Conservation (phyloP, 2,329 filamentous ascomycete genomes). For the Fusarium floridanum region DNA sequence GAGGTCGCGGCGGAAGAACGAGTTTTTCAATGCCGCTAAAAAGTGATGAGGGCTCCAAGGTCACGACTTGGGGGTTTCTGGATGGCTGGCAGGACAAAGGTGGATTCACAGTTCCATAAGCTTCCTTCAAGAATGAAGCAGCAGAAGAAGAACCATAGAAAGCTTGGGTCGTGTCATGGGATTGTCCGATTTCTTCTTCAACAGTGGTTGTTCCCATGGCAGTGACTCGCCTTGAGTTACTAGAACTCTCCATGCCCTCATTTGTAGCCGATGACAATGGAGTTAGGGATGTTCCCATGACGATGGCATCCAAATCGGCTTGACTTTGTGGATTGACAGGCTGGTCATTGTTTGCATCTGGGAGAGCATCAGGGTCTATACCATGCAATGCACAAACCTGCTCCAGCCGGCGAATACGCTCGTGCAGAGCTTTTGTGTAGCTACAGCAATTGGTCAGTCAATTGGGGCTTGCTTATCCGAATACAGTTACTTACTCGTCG, state of each 20-base stretch:
- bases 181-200: not conserved
- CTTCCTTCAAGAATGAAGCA: conserved; percentile 56
- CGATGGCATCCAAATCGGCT: not conserved
- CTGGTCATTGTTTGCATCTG: not conserved
- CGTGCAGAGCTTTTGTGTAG: not conserved
- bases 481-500: conserved; percentile 45
- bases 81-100: not conserved
- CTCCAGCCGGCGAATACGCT: not conserved
- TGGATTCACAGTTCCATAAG: conserved; percentile 47
- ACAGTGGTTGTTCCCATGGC: not conserved
- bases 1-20: not conserved
- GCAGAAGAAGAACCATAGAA: conserved; percentile 57
- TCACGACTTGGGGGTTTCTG: not conserved
- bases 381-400: not conserved
- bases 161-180: conserved; percentile 48
- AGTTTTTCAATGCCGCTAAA: not conserved
- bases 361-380: not conserved
- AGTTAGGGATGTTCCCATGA: not conserved
- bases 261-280: not conserved
- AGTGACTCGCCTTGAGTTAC: not conserved
- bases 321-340: not conserved
- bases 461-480: not conserved
- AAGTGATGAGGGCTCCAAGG: not conserved
- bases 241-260: not conserved
- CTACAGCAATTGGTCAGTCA: not conserved